Conservation (phyloP, 345 rosid species). For the Turnera subulata region DNA sequence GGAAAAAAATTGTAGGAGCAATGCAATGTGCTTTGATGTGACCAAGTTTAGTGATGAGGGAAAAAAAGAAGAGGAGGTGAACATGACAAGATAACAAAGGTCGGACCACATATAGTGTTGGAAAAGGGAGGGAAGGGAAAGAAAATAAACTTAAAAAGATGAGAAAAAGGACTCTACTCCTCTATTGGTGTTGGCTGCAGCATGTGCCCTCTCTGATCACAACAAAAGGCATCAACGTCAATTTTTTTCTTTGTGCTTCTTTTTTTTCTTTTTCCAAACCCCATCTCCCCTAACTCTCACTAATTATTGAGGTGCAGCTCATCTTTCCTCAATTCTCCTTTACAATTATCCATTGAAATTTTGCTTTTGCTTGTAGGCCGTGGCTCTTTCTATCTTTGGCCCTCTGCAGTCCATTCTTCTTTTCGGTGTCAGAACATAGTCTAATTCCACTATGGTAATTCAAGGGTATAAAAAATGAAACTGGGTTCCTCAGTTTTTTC, state of each 20-base stretch:
- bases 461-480: no score
- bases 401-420: constrained; percentile 3
- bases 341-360: constrained; percentile 7
- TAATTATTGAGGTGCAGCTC: constrained; percentile 48
- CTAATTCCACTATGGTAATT: constrained; percentile 4
- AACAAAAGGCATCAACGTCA: constrained; percentile 42
- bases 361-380: constrained; percentile 20
- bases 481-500: no score
- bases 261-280: constrained; percentile 27
- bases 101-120: constrained; percentile 39
- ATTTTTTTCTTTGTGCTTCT: constrained; percentile 25
- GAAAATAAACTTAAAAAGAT: neutral
- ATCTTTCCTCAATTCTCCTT: constrained; percentile 14
- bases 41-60: constrained; percentile 48
- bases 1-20: neutral
- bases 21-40: constrained; percentile 42
- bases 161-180: constrained; percentile 15
- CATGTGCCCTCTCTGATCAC: constrained; percentile 62
- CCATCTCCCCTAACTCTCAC: constrained; percentile 26
- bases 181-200: constrained; percentile 36
- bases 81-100: constrained; percentile 34
- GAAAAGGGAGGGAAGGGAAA: constrained; percentile 4
- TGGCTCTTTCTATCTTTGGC: constrained; percentile 18
- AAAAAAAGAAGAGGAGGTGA: constrained; percentile 20
- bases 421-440: constrained; percentile 19